phyloP scores from a whole-genome alignment of 805 yeast species.

The Pichia eremophila region DNA sequence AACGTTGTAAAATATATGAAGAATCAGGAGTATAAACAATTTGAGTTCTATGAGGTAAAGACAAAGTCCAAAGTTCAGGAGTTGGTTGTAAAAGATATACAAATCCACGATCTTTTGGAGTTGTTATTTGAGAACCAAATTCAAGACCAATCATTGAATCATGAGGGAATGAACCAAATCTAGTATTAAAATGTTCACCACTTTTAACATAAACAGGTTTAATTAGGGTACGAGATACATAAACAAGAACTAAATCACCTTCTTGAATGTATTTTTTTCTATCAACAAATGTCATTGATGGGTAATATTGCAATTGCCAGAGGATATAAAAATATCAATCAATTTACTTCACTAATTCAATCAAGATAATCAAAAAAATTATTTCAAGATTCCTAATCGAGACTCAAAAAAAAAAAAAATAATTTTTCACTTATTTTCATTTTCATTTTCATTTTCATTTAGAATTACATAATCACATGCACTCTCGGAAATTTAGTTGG shows the following conservation, averaged over 20 bases:
- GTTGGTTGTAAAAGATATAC: slow-evolving; percentile 84
- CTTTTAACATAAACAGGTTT: slow-evolving; percentile 59
- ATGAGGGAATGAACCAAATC: slow-evolving; percentile 89
- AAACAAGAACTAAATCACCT: slow-evolving; percentile 81
- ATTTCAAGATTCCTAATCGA: no score
- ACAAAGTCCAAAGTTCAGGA: slow-evolving; percentile 93
- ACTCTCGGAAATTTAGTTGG: no score
- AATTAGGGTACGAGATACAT: slow-evolving; percentile 70
- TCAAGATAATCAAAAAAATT: no score
- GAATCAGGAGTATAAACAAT: slow-evolving; percentile 96
- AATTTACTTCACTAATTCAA: no score
- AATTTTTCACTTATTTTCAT: no score
- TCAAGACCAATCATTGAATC: slow-evolving; percentile 67
- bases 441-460: no score
- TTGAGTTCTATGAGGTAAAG: slow-evolving; percentile 95
- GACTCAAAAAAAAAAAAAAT: no score
- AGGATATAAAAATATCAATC: no score
- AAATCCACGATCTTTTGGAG: slow-evolving; percentile 67
- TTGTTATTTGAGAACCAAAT: slow-evolving; percentile 78
- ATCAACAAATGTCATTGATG: slow-evolving; percentile 22
- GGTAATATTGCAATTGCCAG: background rate
- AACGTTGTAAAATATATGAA: slow-evolving; percentile 76
- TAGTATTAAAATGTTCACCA: slow-evolving; percentile 64
- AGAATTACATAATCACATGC: no score
- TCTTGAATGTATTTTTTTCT: slow-evolving; percentile 66